phyloP scores from a whole-genome alignment of 257 asterid genomes.

The Solanum bulbocastanum region DNA sequence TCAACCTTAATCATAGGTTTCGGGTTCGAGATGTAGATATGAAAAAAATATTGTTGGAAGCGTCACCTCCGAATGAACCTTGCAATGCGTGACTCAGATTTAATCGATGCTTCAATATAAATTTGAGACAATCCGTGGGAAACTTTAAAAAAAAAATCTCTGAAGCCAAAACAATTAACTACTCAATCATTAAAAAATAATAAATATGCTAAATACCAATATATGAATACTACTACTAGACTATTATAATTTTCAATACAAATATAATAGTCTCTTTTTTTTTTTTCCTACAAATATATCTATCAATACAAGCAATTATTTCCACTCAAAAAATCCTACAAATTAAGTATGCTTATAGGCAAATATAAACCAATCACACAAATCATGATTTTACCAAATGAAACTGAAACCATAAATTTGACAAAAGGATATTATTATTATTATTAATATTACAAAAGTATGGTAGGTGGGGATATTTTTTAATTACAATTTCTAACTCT shows the following conservation, averaged over 20 bases:
- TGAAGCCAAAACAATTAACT: neutral
- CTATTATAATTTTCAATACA: neutral
- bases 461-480: neutral
- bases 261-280: too few species aligned
- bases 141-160: too few species aligned
- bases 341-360: neutral
- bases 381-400: neutral
- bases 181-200: neutral
- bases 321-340: neutral
- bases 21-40: rapidly evolving
- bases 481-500: too few species aligned
- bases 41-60: too few species aligned
- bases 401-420: neutral
- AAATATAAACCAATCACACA: neutral
- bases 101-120: neutral
- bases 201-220: neutral
- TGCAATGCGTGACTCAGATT: too few species aligned
- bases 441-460: neutral
- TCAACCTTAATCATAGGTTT: too few species aligned
- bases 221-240: neutral
- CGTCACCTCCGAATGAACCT: neutral
- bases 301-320: neutral
- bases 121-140: too few species aligned
- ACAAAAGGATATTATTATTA: neutral
- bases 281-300: neutral